Evolutionary conservation across 2,329 filamentous ascomycete species (phyloP), one percentile per base, ranked within the genome.

Genomic region (Talaromyces atroroseus): DNA sequence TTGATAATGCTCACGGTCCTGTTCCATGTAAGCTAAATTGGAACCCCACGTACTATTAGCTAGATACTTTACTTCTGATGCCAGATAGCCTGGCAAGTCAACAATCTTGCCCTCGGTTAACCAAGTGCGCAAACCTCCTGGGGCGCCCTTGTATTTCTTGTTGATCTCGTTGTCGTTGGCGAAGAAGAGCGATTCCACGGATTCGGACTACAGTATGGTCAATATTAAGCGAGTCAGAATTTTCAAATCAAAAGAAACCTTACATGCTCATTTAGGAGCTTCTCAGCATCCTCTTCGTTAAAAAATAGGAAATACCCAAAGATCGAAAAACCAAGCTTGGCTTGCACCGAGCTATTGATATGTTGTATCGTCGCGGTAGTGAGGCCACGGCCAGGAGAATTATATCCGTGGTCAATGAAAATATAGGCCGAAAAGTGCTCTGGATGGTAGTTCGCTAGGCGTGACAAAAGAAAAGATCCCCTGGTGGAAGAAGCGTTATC

Each of bases 221-320:
- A 14, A 16, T 8, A 46, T 56, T 38, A 44, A 32, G 7, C 11
- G 23, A n/a, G 32, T 18, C 24, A 46, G 10, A 21, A 11, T 45
- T 29, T 14, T 21, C 26, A 12, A 24, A 42, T 21, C n/a, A 36
- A 46, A 24, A 21, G 1, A 40, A 45, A 59, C 62, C 52, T 49
- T 44, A 67, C 66, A 62, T 65, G 60, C 18, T 63, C 48, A 58
- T 67, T 62, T 14, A 68, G 36, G 6, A 66, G 16, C 2, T 36
- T 40, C 1, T 58, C 62, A 3, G 62, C 59, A 5, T 52, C 46
- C 38, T 61, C 48, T 11, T 34, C 20, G 10, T 59, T 49, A 32
- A 66, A 65, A 32, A 66, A 66, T 1, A 49, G 47, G 5, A 68
- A 44, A 59, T 68, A 65, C 5, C 64, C 65, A 54, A 64, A 66